Base-by-base conservation (phyloP, 495 filamentous ascomycete genomes). In the Xylaria acuta region DNA sequence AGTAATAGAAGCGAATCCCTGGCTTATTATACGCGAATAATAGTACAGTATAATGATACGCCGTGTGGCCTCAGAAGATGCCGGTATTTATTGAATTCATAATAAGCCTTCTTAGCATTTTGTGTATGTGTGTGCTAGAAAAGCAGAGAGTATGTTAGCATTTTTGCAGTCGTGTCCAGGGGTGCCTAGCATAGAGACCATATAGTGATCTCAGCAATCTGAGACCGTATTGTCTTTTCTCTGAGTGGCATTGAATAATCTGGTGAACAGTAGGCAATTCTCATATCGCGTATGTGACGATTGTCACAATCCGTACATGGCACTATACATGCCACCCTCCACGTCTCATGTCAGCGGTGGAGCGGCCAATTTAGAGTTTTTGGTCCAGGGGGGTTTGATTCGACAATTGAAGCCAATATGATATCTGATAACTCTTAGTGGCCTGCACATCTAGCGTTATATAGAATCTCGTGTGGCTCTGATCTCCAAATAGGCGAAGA, bases 11-110 rank as follows among this genome's bases (percentile, higher is more conserved):
- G 30, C 12, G 36, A 30, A 67, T 56, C 65, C 65, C 49, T 38
- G 65, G 30, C 49, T 67, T 67, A 67, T 56, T 36, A 56, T 67
- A 32, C 36, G 34, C 32, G 32, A 43, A 40, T 36, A 41, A 41
- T 43, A 22, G 14, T 67, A 56, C 49, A 41, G 65, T 49, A 67
- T 67, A 56, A 56, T 56, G 65, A 67, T 49, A 67, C 49, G 47
- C 65, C 49, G 65, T 56, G 49, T 56, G 65, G 65, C 12, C 18
- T 7, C 20, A 53, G 47, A 30, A 16, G 14, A 32, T 36, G 22
- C 1, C 27, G 54, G 54, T 1, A n/a, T 16, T 32, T 18, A 4
- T 6, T 12, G 22, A 27, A 6, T 54, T 22, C 8, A 2, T 54
- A 54, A 11, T 3, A 25, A 27, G 1, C 9, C 11, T 0, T 5